Evolutionary conservation across 1,284 basidiomycete species (phyloP).

Genomic region (Microbotryum intermedium): DNA sequence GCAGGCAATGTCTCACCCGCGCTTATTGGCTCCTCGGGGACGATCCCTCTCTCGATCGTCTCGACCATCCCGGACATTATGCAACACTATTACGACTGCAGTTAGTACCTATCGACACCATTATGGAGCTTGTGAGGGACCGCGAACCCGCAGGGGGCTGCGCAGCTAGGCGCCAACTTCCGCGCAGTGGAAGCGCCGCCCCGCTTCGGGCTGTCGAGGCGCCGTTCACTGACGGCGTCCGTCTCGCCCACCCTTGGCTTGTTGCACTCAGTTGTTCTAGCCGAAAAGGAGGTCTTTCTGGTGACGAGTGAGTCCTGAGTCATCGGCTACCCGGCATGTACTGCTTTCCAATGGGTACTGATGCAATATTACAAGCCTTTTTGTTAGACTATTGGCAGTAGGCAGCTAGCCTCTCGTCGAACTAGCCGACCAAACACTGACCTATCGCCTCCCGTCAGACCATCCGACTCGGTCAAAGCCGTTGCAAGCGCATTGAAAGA

Average conservation of each 20-base stretch:
- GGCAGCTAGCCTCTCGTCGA: neutral
- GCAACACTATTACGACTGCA: constrained; percentile 41
- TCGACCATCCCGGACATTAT: constrained; percentile 56
- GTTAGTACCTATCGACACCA: constrained; percentile 10
- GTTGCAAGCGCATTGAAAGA: constrained; percentile 51
- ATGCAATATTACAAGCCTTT: neutral
- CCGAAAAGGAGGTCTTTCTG: constrained; percentile 52
- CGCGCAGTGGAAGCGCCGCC: neutral
- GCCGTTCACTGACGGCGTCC: too few relatives aligned
- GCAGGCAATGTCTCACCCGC: constrained; percentile 49
- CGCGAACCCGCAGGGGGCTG: too few relatives aligned
- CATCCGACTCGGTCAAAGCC: constrained; percentile 48
- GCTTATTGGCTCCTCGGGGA: constrained; percentile 49
- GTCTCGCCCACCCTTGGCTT: neutral
- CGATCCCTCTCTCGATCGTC: constrained; percentile 48
- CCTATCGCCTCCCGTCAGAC: constrained; percentile 31
- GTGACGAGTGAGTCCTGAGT: constrained; percentile 49
- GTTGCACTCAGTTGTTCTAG: constrained; percentile 43
- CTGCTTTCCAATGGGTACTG: neutral
- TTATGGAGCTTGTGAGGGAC: too few relatives aligned
- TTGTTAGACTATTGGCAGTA: constrained; percentile 30
- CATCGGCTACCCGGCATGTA: too few relatives aligned
- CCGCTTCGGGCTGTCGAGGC: too few relatives aligned
- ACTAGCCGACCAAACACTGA: neutral
- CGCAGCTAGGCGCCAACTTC: neutral